Base-by-base conservation (phyloP, 2,329 filamentous ascomycete species). In the Aureobasidium zeae region DNA sequence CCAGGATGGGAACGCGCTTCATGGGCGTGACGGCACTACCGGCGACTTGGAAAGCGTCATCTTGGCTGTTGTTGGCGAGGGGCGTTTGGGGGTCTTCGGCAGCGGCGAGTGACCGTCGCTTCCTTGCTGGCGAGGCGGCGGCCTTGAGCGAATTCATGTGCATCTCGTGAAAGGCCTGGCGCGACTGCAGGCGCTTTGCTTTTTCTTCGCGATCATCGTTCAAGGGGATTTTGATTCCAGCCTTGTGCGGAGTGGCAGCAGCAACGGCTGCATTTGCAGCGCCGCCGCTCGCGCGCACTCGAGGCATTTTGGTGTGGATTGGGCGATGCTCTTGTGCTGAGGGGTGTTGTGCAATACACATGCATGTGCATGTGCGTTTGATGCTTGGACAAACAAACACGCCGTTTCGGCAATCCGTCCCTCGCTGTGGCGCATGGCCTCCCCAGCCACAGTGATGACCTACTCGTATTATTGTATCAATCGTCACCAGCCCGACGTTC, bases 121-220 rank as follows among this genome's bases (percentile, higher is more conserved):
- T 84, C 54, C 83, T 77, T 52, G 74, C 71, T 19, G 85, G 85
- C 5, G 82, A 83, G 5, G 78, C 82, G 33, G 86, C 84, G 9
- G 83, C 81, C 63, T 87, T 86, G 55, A 96, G 81, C 60, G 94
- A 81, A 65, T 91, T 91, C 72, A 93, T 85, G 61, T 95, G 88
- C 54, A 81, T 81, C 62, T 94, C 86, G 61, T 95, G 83, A 21
- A 86, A 77, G 24, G 85, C 86, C 66, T 93, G 86, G 57, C 91
- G 81, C 49, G 85, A 87, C 59, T 91, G 83, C 57, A 89, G 72
- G 37, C 91, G 83, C 55, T 82, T 81, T 36, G 87, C 88, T 64
- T 93, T 94, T 67, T 98, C 91, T 55, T 82, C 79, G 48, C 78
- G 81, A 71, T 98, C 91, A 68, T 98, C 91, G 68, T 96, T 96